Conservation (phyloP, 1,284 basidiomycete species). For the Apiotrichum laibachii region DNA sequence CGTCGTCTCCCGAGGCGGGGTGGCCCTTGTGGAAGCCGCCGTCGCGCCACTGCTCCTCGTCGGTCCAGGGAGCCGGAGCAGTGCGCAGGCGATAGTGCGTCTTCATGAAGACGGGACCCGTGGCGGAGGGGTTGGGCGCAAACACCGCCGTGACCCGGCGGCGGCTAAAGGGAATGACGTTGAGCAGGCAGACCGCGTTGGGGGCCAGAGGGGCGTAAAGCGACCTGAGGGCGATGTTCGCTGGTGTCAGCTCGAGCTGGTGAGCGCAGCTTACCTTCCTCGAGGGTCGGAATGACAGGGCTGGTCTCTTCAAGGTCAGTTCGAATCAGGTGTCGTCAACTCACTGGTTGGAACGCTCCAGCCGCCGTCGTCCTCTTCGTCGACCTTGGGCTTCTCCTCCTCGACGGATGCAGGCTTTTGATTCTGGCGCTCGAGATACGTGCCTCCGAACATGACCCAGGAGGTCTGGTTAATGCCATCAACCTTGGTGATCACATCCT, state of each 20-base stretch:
- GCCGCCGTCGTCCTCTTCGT: slow-evolving; percentile 19
- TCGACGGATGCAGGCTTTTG: slow-evolving; percentile 8
- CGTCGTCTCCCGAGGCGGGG: slow-evolving; percentile 1
- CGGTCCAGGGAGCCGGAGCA: slow-evolving; percentile 33
- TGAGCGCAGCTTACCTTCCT: slow-evolving; percentile 6
- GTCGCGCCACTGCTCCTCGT: slow-evolving; percentile 33
- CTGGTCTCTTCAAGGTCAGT: not conserved
- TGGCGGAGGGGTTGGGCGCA: slow-evolving; percentile 10
- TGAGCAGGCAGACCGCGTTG: slow-evolving; percentile 10
- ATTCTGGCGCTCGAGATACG: slow-evolving; percentile 21
- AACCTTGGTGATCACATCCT: slow-evolving; percentile 26
- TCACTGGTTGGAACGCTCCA: slow-evolving; percentile 23
- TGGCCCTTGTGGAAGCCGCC: slow-evolving; percentile 4
- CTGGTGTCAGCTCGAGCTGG: slow-evolving; percentile 1
- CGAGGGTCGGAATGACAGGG: not conserved
- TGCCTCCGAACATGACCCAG: slow-evolving; percentile 33
- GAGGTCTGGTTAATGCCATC: slow-evolving; percentile 28
- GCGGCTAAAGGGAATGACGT: slow-evolving; percentile 34
- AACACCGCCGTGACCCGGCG: slow-evolving; percentile 27
- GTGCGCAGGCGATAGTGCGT: slow-evolving; percentile 30
- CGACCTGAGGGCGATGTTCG: not conserved
- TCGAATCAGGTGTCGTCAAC: not conserved
- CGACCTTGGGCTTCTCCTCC: not conserved
- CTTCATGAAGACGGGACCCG: slow-evolving; percentile 14
- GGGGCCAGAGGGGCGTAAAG: not conserved